Base-by-base conservation (phyloP, 1,284 basidiomycete genomes). In the Irpex sp. region DNA sequence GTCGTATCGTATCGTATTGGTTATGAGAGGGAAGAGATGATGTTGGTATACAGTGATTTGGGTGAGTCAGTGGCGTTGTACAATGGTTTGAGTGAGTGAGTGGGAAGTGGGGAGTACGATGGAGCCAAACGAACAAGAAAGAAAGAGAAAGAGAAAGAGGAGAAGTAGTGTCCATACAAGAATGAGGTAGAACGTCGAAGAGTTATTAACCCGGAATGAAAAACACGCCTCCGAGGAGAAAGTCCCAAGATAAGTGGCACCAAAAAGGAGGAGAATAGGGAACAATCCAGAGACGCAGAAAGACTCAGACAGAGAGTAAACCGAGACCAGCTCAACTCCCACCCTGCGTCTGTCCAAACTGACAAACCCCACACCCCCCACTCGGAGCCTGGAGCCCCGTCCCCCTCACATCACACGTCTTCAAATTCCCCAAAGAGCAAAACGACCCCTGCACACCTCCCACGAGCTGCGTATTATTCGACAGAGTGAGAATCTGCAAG, bases 351-450 rank as follows among this genome's bases (percentile, higher is more conserved):
- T 33, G 33, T 1, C 33, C 33, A 33, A 33, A 67, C 37, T 64
- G 61, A 43, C 74, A 75, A 36, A 69, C 61, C 19, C 72, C 66
- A 37, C 74, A 75, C 13, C 68, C 71, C 54, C 65, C 67, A 15
- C n/a, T 31, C 39, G 68, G 59, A 64, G 69, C 64, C 50, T 54
- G 68, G 35, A 75, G 63, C 33, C 69, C 71, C 5, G 76, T 72
- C 11, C 71, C 72, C 13, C 65, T 69, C 58, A 75, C 64, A 63
- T 76, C 71, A 64, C 76, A 77, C 35, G 61, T 69, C 70, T 71
- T 68, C 36, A 77, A 68, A 15, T 65, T 68, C 1, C 61, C 31
- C 11, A 71, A 66, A 7, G 50, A 60, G 61, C 76, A 77, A 61
- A 77, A 70, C 9, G 73, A 70, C 8, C 69, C 70, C 3, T 67